Evolutionary conservation across 2,329 filamentous ascomycete genomes (phyloP).

Genomic region (Hypomyces perniciosus): DNA sequence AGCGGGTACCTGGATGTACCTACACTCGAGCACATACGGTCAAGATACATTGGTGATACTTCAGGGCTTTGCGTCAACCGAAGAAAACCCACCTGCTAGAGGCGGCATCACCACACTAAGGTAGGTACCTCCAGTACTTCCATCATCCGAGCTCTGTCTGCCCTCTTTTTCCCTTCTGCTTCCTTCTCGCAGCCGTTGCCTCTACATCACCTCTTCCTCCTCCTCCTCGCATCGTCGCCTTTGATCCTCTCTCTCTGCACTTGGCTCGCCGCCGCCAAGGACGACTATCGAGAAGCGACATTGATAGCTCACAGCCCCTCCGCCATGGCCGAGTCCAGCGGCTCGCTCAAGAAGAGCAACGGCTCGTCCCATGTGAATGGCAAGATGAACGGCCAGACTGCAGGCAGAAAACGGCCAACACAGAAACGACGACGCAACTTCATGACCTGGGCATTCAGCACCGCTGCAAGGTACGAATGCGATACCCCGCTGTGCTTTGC

Average conservation of each 20-base stretch:
- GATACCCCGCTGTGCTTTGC: not conserved
- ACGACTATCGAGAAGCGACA: conserved; percentile 4
- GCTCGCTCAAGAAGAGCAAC: conserved; percentile 32
- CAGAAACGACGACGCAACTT: conserved; percentile 23
- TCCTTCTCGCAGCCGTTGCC: not conserved
- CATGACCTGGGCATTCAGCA: conserved; percentile 38
- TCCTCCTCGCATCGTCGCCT: not conserved
- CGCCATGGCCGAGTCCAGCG: conserved; percentile 31
- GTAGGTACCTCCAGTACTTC: conserved; percentile 5
- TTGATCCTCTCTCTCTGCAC: not conserved
- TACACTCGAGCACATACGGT: conserved; percentile 3
- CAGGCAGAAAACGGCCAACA: conserved; percentile 16
- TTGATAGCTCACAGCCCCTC: conserved; percentile 15
- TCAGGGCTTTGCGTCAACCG: conserved; percentile 2
- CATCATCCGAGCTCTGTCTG: not conserved
- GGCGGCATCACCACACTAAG: conserved; percentile 9
- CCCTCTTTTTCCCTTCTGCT: not conserved
- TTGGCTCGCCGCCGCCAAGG: conserved; percentile 9
- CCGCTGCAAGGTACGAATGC: conserved; percentile 46
- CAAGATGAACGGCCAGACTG: conserved; percentile 26
- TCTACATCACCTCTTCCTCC: not conserved
- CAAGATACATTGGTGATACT: conserved; percentile 5
- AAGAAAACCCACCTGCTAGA: conserved; percentile 7
- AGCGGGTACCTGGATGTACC: conserved; percentile 6
- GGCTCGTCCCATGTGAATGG: conserved; percentile 32